These are phyloP conservation scores for Puccinia polysora DNA, from an alignment of 1,284 basidiomycete species.

Conservation along the genomic window DNA sequence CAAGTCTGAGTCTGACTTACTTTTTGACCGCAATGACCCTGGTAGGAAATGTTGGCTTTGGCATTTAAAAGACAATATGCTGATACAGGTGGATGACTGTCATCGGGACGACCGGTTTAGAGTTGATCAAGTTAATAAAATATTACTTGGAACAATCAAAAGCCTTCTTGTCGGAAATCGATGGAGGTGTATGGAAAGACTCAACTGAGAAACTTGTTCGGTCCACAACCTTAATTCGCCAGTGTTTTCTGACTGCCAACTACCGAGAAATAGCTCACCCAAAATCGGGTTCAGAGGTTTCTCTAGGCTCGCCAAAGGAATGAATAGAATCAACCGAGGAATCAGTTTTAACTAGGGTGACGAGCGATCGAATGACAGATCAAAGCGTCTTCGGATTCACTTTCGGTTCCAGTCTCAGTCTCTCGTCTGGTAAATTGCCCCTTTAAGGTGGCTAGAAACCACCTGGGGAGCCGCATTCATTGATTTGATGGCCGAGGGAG, in stretches of 20 bases:
- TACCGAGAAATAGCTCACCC: slow-evolving; percentile 81
- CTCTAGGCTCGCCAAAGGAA: slow-evolving; percentile 60
- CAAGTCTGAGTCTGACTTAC: slow-evolving; percentile 65
- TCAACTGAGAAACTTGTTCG: slow-evolving; percentile 80
- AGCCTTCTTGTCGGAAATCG: neutral
- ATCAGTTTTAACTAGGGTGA: no score
- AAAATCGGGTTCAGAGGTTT: slow-evolving; percentile 92
- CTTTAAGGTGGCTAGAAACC: slow-evolving; percentile 50
- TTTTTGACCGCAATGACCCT: slow-evolving; percentile 93
- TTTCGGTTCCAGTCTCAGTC: slow-evolving; percentile 32
- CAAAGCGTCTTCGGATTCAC: slow-evolving; percentile 9
- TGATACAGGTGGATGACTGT: slow-evolving; percentile 60
- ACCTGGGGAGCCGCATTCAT: slow-evolving; percentile 32
- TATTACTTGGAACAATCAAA: neutral
- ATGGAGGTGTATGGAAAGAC: slow-evolving; percentile 63
- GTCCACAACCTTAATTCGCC: slow-evolving; percentile 80
- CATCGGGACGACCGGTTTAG: slow-evolving; percentile 45
- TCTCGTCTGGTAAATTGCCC: slow-evolving; percentile 42
- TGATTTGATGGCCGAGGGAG: neutral
- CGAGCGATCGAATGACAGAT: neutral
- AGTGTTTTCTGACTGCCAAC: slow-evolving; percentile 72
- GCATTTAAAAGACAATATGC: slow-evolving; percentile 72
- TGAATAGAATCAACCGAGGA: slow-evolving; percentile 60
- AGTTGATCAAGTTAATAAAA: neutral
- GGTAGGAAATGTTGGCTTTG: slow-evolving; percentile 70